These are phyloP conservation scores for Pythium phragmiticola DNA, from an alignment of 352 stramenopile species.

Conservation along the genomic window DNA sequence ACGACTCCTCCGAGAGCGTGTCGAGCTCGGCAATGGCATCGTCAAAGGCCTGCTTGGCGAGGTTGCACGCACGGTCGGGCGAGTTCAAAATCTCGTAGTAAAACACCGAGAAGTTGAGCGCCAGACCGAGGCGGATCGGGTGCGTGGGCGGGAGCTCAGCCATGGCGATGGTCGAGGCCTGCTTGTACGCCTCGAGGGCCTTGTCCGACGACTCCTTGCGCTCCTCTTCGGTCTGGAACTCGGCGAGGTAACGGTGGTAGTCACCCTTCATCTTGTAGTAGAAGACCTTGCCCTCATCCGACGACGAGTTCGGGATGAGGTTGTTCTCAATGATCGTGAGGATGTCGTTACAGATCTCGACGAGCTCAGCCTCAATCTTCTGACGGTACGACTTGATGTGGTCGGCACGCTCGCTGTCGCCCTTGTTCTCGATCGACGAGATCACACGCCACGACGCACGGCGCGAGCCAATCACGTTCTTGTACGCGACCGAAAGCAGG, in stretches of 20 bases:
- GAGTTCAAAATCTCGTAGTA: conserved; percentile 99
- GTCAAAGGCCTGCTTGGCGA: conserved; percentile 98
- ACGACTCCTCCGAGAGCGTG: conserved; percentile 98
- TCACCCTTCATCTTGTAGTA: conserved; percentile 99
- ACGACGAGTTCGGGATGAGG: conserved; percentile 97
- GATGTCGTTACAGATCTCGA: conserved; percentile 98
- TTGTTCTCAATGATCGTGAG: conserved; percentile 97
- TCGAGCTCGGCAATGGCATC: conserved; percentile 99
- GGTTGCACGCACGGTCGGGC: conserved; percentile 90
- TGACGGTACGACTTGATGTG: conserved; percentile 94
- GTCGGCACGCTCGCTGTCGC: conserved; percentile 89
- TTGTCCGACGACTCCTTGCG: conserved; percentile 93
- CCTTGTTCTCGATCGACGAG: conserved; percentile 98
- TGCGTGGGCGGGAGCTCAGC: conserved; percentile 97
- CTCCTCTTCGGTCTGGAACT: conserved; percentile 97
- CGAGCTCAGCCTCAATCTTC: conserved; percentile 96
- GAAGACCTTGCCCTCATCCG: conserved; percentile 98
- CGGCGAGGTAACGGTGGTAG: conserved; percentile 99
- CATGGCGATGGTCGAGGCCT: conserved; percentile 90
- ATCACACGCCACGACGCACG: conserved; percentile 99
- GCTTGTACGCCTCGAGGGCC: conserved; percentile 77
- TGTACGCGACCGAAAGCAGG: conserved; percentile 93
- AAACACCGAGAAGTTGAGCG: conserved; percentile 99
- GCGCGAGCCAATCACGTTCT: conserved; percentile 98
- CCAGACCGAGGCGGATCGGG: conserved; percentile 97